Percentiles rank a stretch among this genome's conserved stretches.
phyloP scores from a whole-genome alignment of 805 yeast species.

The Starmerella ratchasimensis region DNA sequence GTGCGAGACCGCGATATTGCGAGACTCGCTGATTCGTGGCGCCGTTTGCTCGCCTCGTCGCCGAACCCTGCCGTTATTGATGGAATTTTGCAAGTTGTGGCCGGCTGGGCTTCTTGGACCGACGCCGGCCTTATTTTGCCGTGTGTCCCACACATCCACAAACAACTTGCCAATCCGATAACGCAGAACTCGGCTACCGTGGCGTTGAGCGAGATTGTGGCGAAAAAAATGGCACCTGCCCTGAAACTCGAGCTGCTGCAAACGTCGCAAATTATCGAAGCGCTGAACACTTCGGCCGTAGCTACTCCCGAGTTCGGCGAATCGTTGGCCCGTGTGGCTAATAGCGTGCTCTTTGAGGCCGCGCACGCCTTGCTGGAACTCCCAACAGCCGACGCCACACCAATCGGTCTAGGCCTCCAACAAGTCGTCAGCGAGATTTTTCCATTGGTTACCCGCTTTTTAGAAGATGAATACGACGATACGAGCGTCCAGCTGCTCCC shows the following conservation, averaged over 20 bases:
- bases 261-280: slow-evolving; percentile 52
- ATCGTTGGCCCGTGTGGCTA: slow-evolving; percentile 56
- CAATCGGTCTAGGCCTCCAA: slow-evolving; percentile 16
- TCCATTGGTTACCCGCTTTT: slow-evolving; percentile 58
- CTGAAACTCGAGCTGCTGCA: slow-evolving; percentile 57
- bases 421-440: slow-evolving; percentile 46
- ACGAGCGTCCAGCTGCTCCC: slow-evolving; percentile 73
- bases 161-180: slow-evolving; percentile 35
- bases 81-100: slow-evolving; percentile 51
- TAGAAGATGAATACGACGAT: slow-evolving; percentile 79
- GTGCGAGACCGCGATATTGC: slow-evolving; percentile 53
- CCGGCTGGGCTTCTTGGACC: slow-evolving; percentile 86
- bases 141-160: slow-evolving; percentile 38
- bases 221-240: slow-evolving; percentile 65
- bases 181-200: slow-evolving; percentile 41
- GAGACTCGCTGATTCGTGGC: slow-evolving; percentile 33
- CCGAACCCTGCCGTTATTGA: slow-evolving; percentile 32
- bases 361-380: slow-evolving; percentile 26
- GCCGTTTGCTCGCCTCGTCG: slow-evolving; percentile 5
- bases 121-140: slow-evolving; percentile 62
- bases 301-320: slow-evolving; percentile 57
- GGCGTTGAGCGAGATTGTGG: slow-evolving; percentile 48
- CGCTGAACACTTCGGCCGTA: slow-evolving; percentile 18
- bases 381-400: slow-evolving; percentile 1
- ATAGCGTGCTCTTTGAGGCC: slow-evolving; percentile 63